These are phyloP conservation scores for Sclerotinia minor DNA, from an alignment of 2,329 filamentous ascomycete species.

Conservation along the genomic window DNA sequence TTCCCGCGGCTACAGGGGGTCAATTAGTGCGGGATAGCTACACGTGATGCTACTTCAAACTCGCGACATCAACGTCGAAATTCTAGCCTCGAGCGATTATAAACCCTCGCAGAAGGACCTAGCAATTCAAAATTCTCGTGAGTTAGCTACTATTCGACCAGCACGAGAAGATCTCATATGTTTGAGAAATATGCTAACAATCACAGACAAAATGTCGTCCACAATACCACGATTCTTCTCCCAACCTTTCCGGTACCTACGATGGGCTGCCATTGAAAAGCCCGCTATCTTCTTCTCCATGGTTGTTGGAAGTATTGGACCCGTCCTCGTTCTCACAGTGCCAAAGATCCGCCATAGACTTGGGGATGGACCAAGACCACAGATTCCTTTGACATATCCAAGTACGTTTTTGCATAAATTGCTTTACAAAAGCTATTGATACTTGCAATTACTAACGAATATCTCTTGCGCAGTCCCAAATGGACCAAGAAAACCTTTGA, in stretches of 20 bases:
- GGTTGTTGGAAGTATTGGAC: conserved; percentile 71
- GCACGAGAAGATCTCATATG: background rate
- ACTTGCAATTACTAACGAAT: conserved; percentile 31
- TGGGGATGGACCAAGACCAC: conserved; percentile 70
- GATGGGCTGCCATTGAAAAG: conserved; percentile 84
- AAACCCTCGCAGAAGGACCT: conserved; percentile 7
- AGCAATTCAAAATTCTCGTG: conserved; percentile 11
- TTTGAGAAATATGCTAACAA: conserved; percentile 24
- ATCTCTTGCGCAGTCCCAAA: conserved; percentile 50
- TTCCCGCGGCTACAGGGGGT: conserved; percentile 24
- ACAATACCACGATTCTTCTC: conserved; percentile 77
- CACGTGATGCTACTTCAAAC: conserved; percentile 29
- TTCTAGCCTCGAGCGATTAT: conserved; percentile 16
- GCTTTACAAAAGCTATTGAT: background rate
- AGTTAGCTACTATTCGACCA: background rate
- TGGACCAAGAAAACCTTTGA: conserved; percentile 59
- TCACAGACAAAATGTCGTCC: conserved; percentile 56
- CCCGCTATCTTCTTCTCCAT: conserved; percentile 91
- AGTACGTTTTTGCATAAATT: conserved; percentile 58
- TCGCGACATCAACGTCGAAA: conserved; percentile 29
- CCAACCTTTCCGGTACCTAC: conserved; percentile 77
- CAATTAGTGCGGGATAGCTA: conserved; percentile 23
- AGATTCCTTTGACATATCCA: conserved; percentile 87
- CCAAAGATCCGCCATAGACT: conserved; percentile 72
- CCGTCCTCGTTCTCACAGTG: conserved; percentile 66